phyloP scores from a whole-genome alignment of 2,329 filamentous ascomycete species.

The Aureobasidium pullulans region DNA sequence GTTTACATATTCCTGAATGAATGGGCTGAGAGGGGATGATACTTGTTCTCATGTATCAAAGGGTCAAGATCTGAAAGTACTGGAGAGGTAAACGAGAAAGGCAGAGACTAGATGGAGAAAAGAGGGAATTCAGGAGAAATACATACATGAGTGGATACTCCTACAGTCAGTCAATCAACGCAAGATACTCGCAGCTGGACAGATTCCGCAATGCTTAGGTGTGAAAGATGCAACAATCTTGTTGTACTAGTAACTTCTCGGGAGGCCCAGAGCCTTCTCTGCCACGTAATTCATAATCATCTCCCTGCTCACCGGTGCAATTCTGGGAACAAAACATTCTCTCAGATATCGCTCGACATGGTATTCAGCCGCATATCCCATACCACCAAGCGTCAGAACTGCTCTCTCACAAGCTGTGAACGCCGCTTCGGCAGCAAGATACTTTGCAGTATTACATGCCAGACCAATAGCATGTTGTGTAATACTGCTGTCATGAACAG shows the following conservation, averaged over 20 bases:
- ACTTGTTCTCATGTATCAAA: too few species aligned
- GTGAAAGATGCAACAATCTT: not conserved
- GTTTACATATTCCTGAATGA: not conserved
- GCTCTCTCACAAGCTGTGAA: constrained; percentile 54
- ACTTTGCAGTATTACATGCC: constrained; percentile 51
- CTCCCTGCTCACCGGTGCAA: constrained; percentile 51
- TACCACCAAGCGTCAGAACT: constrained; percentile 52
- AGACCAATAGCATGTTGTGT: constrained; percentile 44
- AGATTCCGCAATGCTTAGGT: not conserved
- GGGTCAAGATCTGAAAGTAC: too few species aligned
- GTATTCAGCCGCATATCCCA: constrained; percentile 58
- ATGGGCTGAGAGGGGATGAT: not conserved
- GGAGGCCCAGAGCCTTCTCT: constrained; percentile 51
- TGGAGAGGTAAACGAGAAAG: too few species aligned
- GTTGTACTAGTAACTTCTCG: constrained; percentile 53
- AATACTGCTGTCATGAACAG: constrained; percentile 31
- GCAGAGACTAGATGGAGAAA: too few species aligned
- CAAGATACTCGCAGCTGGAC: too few species aligned
- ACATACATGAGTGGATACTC: too few species aligned
- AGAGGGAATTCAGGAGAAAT: too few species aligned
- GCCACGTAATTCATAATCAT: constrained; percentile 14
- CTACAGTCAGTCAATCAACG: too few species aligned
- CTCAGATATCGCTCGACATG: constrained; percentile 55
- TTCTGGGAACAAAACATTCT: constrained; percentile 52
- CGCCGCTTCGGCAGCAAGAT: constrained; percentile 53